Base-by-base conservation (phyloP, 2,329 filamentous ascomycete genomes). In the Colletotrichum chrysophilum region DNA sequence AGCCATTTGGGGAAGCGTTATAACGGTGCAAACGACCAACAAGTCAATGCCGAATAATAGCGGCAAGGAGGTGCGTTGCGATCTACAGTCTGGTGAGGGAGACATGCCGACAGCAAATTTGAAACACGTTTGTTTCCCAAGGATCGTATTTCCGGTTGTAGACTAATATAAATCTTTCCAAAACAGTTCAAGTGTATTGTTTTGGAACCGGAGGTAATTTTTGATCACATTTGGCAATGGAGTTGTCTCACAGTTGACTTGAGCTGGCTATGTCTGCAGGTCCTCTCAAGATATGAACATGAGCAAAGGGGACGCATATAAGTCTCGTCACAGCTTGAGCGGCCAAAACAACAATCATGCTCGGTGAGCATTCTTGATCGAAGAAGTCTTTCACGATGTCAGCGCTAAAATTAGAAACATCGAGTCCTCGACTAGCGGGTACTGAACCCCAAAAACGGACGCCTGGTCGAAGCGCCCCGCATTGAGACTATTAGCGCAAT, bases 141-240 rank as follows among this genome's bases (percentile, higher is more conserved):
- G 18, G 1, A 2, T 6, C 3, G 18, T 0, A 43, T n/a, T n/a
- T 43, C 4, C 18, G 38, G 5, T 6, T n/a, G 18, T 43, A n/a
- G 0, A n/a, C 18, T 10, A 4, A 18, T n/a, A 43, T 43, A 10
- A 12, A 2, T 43, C 1, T 4, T 43, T n/a, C n/a, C 9, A 12
- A 0, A 43, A 1, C 2, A 43, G 3, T 43, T n/a, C 0, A 10
- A 1, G 18, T 43, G 3, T n/a, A 3, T n/a, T 4, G 8, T 43
- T 10, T 43, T 6, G 38, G 1, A 43, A n/a, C 18, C 38, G 18
- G 4, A 10, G 9, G 16, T 2, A 0, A n/a, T 43, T 43, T 43
- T 43, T 43, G 3, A 43, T 1, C 2, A 4, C 18, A 12, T 48
- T n/a, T n/a, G 18, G 38, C 38, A 43, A 6, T 38, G 32, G 12